A percentile compares a stretch with the other conserved stretches of the same genome.
Conservation (phyloP, 1,139 yeast genomes). For the Yamadazyma conglobata region DNA sequence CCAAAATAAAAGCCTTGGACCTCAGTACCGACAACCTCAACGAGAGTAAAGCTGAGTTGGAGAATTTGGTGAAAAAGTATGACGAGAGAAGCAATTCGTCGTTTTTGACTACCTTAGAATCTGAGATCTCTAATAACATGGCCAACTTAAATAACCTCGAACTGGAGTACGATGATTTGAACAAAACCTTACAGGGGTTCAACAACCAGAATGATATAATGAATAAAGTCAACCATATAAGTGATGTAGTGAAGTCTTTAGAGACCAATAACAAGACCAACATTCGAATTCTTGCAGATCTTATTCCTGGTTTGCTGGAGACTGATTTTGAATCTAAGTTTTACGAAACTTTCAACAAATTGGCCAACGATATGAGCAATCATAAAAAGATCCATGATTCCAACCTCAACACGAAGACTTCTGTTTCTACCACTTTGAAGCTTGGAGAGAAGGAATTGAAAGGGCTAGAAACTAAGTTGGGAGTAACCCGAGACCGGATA, state of each 20-base stretch:
- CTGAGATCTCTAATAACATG: slow-evolving; percentile 39
- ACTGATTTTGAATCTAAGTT: slow-evolving; percentile 21
- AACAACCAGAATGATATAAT: slow-evolving; percentile 59
- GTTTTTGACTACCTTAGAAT: slow-evolving; percentile 27
- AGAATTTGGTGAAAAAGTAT: slow-evolving; percentile 28
- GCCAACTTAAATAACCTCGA: slow-evolving; percentile 43
- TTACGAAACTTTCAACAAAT: slow-evolving; percentile 12
- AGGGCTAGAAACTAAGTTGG: slow-evolving; percentile 15
- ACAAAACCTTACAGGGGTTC: slow-evolving; percentile 46
- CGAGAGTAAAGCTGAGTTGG: slow-evolving; percentile 30
- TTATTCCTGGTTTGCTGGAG: slow-evolving; percentile 21
- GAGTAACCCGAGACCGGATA: slow-evolving; percentile 19
- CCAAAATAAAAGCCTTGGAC: slow-evolving; percentile 41
- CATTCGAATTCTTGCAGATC: slow-evolving; percentile 7
- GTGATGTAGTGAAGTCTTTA: slow-evolving; percentile 9
- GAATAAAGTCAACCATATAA: slow-evolving; percentile 47
- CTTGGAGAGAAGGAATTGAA: slow-evolving; percentile 12
- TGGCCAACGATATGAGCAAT: slow-evolving; percentile 10
- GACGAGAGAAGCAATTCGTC: slow-evolving; percentile 23
- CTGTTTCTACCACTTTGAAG: slow-evolving; percentile 14
- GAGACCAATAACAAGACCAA: slow-evolving; percentile 11
- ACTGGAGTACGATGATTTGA: slow-evolving; percentile 50
- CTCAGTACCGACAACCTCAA: slow-evolving; percentile 26
- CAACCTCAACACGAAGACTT: slow-evolving; percentile 12
- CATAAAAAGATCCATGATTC: slow-evolving; percentile 11